Percentiles rank a stretch among this genome's conserved stretches.
These are phyloP conservation scores for Didymella exigua DNA, from an alignment of 2,329 filamentous ascomycete species.

Conservation along the genomic window DNA sequence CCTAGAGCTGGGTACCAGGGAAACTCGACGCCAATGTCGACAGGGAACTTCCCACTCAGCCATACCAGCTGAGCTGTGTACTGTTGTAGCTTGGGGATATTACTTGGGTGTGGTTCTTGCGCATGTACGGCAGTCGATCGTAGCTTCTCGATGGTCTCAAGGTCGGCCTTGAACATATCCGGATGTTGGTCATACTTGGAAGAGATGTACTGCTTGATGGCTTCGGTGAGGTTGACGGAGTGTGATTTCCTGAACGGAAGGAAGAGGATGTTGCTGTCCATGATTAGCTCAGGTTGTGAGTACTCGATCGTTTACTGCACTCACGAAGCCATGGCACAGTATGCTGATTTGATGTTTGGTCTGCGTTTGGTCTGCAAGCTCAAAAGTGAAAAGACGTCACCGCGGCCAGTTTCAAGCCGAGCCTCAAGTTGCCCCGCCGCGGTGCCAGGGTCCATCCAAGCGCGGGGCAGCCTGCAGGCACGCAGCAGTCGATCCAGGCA, in stretches of 20 bases:
- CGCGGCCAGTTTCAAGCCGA: constrained; percentile 18
- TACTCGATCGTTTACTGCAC: constrained; percentile 1
- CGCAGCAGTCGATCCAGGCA: constrained; percentile 8
- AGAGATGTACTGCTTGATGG: constrained; percentile 94
- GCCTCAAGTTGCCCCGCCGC: constrained; percentile 7
- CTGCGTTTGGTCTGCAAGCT: constrained; percentile 20
- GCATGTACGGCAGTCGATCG: constrained; percentile 87
- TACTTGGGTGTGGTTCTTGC: constrained; percentile 84
- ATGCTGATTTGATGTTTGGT: constrained; percentile 25
- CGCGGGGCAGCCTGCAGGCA: constrained; percentile 7
- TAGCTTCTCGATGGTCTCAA: constrained; percentile 82
- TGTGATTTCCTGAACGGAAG: constrained; percentile 89
- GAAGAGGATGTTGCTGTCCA: constrained; percentile 67
- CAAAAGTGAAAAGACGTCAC: constrained; percentile 34
- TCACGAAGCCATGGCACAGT: constrained; percentile 35
- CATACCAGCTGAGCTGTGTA: constrained; percentile 94
- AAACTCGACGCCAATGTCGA: constrained; percentile 95
- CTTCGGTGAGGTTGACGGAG: constrained; percentile 75
- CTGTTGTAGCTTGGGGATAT: constrained; percentile 82
- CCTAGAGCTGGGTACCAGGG: constrained; percentile 94
- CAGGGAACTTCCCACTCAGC: constrained; percentile 93
- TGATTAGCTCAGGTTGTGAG: background rate
- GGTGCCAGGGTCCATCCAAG: constrained; percentile 8
- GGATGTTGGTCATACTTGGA: constrained; percentile 98
- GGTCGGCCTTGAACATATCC: constrained; percentile 91